Base-by-base conservation (phyloP, 495 filamentous ascomycete genomes). In the Penicillium mononematosum region DNA sequence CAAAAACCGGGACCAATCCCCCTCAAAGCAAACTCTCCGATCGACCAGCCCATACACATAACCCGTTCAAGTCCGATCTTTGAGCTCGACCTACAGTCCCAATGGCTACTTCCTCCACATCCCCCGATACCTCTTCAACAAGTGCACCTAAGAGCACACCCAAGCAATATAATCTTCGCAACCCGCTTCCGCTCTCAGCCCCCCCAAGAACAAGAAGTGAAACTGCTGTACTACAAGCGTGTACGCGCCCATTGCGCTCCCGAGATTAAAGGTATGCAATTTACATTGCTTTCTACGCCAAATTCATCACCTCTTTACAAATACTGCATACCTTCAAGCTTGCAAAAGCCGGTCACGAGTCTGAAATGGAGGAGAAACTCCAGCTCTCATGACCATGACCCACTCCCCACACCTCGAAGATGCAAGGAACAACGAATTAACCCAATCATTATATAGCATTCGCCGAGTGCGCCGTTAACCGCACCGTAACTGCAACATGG, bases 131-230 rank as follows among this genome's bases (percentile, higher is more conserved):
- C 24, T 48, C 63, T 27, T 50, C 65, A 51, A 49, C 64, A n/a
- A 39, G 57, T 22, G 27, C 58, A 34, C 50, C 64, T 11, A 45
- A 56, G 24, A 39, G 53, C 19, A 20, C 60, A 39, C 47, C 64
- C 12, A 47, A 56, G 14, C 69, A 73, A 62, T 72, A 75, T 58
- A 78, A 77, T 60, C 68, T 79, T 59, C 83, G 84, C 61, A 96
- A 95, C 68, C 94, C 94, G 2, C 76, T 96, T 45, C 94, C 95
- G n/a, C 83, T 98, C 47, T 96, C 92, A 45, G 86, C 95, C 5
- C 78, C 87, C 87, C 9, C 94, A 98, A 70, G 94, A 98, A 76
- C 80, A 86, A 38, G 90, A 96, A 77, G 92, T 98, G 45, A 84
- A 90, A 49, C 87, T 95, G 60, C 72, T 97, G 27, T 98, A 91